phyloP scores from a whole-genome alignment of 305 asterid species.

The Fraxinus ornus region DNA sequence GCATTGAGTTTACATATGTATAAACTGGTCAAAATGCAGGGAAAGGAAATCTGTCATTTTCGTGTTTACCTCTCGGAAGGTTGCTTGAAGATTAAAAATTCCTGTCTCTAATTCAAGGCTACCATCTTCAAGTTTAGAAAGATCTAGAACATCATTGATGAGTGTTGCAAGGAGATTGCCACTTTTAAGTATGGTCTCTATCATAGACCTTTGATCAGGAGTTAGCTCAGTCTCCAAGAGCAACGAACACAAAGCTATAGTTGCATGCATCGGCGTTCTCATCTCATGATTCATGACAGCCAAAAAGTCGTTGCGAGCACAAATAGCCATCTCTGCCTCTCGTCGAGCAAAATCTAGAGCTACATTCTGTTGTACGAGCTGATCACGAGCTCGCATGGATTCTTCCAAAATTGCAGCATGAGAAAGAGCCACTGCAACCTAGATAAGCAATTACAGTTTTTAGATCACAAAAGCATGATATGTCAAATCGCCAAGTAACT shows the following conservation, averaged over 20 bases:
- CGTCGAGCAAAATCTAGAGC: conserved; percentile 64
- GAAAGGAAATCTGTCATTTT: not conserved
- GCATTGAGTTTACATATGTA: not conserved
- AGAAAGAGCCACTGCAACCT: conserved; percentile 89
- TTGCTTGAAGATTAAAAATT: conserved; percentile 51
- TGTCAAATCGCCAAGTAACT: not conserved
- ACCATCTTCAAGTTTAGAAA: conserved; percentile 75
- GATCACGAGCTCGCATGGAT: conserved; percentile 67
- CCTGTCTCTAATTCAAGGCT: conserved; percentile 52
- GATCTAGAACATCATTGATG: conserved; percentile 65
- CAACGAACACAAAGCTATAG: conserved; percentile 61
- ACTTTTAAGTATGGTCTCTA: conserved; percentile 71
- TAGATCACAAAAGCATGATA: not conserved
- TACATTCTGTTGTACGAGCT: conserved; percentile 64
- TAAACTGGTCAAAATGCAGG: not conserved
- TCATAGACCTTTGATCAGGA: conserved; percentile 68
- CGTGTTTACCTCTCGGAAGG: conserved; percentile 51
- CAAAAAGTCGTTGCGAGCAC: conserved; percentile 69
- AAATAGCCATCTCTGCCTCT: conserved; percentile 71
- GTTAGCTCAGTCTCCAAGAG: conserved; percentile 68
- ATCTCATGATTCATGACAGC: conserved; percentile 85
- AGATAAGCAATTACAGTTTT: not conserved
- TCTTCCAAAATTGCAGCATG: conserved; percentile 83
- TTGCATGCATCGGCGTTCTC: conserved; percentile 78
- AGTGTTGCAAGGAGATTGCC: conserved; percentile 68